phyloP scores from a whole-genome alignment of 352 stramenopile genomes.

The Phytophthora nicotianae region DNA sequence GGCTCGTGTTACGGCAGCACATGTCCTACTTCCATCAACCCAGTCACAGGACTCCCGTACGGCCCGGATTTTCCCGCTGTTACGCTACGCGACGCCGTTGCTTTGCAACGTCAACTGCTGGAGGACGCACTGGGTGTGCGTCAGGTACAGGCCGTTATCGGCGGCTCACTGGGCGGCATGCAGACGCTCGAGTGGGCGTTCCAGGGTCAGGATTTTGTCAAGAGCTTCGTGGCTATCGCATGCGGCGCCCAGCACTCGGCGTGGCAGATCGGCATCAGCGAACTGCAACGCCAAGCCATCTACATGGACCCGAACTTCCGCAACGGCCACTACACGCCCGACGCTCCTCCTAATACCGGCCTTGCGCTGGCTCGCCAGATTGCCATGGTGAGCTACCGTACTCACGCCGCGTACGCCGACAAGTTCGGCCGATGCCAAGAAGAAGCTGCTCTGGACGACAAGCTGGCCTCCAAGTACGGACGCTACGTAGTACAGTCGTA shows the following conservation, averaged over 20 bases:
- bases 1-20: slow-evolving; percentile 96
- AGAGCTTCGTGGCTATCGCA: slow-evolving; percentile 93
- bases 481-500: slow-evolving; percentile 88
- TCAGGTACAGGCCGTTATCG: slow-evolving; percentile 91
- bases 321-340: slow-evolving; percentile 73
- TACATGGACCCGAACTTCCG: slow-evolving; percentile 95
- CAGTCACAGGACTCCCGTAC: slow-evolving; percentile 73
- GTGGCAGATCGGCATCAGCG: slow-evolving; percentile 97
- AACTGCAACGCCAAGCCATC: slow-evolving; percentile 96
- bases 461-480: slow-evolving; percentile 33
- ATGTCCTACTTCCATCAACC: slow-evolving; percentile 84
- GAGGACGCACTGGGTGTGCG: slow-evolving; percentile 88
- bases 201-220: slow-evolving; percentile 81
- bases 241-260: slow-evolving; percentile 94
- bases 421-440: slow-evolving; percentile 92
- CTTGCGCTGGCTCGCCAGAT: slow-evolving; percentile 94
- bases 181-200: slow-evolving; percentile 97
- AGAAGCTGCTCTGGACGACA: slow-evolving; percentile 19
- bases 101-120: slow-evolving; percentile 90
- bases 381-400: slow-evolving; percentile 97
- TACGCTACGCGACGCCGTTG: slow-evolving; percentile 93
- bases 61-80: slow-evolving; percentile 91
- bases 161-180: slow-evolving; percentile 97
- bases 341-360: slow-evolving; percentile 71
- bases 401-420: slow-evolving; percentile 87